A percentile compares a stretch with the other conserved stretches of the same genome.
phyloP scores from a whole-genome alignment of 176 grass and related monocot genomes.

The Ananas comosus region DNA sequence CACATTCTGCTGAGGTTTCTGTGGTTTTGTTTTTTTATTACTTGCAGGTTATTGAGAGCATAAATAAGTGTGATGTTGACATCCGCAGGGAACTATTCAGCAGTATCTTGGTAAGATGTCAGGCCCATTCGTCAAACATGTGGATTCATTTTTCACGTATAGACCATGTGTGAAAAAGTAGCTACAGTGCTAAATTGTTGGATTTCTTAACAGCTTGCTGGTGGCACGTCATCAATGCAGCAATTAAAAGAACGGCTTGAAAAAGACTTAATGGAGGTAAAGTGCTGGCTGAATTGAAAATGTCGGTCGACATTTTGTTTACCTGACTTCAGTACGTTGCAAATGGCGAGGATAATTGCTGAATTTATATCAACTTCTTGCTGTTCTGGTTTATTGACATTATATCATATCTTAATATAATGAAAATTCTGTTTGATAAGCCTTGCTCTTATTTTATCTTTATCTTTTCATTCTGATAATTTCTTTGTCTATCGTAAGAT shows the following conservation, averaged over 20 bases:
- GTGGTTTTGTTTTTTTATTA: constrained; percentile 10
- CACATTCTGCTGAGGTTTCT: neutral
- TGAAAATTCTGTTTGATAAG: neutral
- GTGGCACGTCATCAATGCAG: constrained; percentile 88
- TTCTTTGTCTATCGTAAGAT: neutral
- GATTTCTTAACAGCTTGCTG: constrained; percentile 62
- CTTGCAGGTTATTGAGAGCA: constrained; percentile 79
- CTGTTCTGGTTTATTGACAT: neutral
- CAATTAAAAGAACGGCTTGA: constrained; percentile 97
- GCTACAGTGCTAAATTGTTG: neutral
- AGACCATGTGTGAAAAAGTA: neutral
- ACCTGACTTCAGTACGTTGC: neutral
- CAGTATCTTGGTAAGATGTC: constrained; percentile 72
- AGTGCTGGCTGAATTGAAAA: neutral
- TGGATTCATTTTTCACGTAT: neutral
- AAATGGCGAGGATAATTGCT: neutral
- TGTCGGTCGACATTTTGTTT: neutral
- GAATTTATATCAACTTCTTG: neutral
- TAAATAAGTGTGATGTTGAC: constrained; percentile 95
- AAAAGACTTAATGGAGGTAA: constrained; percentile 95
- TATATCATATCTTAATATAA: neutral
- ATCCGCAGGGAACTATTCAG: constrained; percentile 93
- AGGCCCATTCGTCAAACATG: neutral
- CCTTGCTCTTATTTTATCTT: neutral
- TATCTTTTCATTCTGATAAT: neutral